Evolutionary conservation across 257 asterid genomes (phyloP), one percentile per base, ranked within the genome.

Genomic region (Gentiana dahurica): DNA sequence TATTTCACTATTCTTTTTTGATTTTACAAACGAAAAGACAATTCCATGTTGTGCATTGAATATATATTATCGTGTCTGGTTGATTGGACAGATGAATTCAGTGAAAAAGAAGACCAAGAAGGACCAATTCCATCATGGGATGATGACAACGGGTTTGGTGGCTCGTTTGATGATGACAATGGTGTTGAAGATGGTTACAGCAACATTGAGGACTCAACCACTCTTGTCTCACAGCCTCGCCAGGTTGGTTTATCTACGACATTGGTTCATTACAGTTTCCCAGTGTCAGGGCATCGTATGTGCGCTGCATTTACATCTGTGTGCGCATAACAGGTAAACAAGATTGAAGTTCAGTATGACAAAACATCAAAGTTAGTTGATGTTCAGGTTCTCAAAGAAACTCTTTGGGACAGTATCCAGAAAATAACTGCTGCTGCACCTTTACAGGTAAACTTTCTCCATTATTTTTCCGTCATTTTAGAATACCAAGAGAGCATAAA

Each of bases 161-260:
- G 82, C 50, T 69, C 58, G 53, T 80, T 65, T 55, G 90, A 81
- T 68, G 83, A 71, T 68, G 90, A 66, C 62, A 68, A 77, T 65
- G 72, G 75, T 68, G 70, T 72, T 66, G 76, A 79, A 71, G 90
- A 83, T 59, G 66, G 10, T 41, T 41, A 41, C 5, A 41, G 46
- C 9, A 41, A 41, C 46, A 41, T 49, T 13, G 94, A 81, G 36
- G 95, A 85, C 64, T 69, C 82, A 2, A 79, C 53, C 67, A 72
- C 68, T 36, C 95, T 91, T 64, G 87, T 91, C 65, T 87, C 95
- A 71, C 97, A 87, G 73, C 97, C 97, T 56, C 97, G 97, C 32
- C 96, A 87, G 98, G 98, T 87, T 70, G 34, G 24, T 24, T 24
- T 24, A 24, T 24, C 24, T 24, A 24, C 24, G 24, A 24, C 24